A percentile compares a stretch with the other conserved stretches of the same genome.
These are phyloP conservation scores for Melampsora americana DNA, from an alignment of 1,284 basidiomycete genomes.

Conservation along the genomic window DNA sequence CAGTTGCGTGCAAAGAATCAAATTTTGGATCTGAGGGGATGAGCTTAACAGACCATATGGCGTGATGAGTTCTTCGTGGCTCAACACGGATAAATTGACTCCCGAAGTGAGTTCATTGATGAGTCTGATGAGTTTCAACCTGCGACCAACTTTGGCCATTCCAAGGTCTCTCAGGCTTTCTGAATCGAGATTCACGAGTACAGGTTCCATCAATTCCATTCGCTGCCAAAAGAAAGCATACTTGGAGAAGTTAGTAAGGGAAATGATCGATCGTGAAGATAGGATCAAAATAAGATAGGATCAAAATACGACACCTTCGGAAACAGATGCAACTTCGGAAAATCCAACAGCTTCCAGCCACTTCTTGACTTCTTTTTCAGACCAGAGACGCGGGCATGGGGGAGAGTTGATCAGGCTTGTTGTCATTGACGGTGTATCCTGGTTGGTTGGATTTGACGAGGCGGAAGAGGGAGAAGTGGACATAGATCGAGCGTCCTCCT, in stretches of 20 bases:
- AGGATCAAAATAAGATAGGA: not conserved
- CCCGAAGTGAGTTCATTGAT: slow-evolving; percentile 25
- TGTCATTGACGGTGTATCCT: not conserved
- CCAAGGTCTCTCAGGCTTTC: slow-evolving; percentile 37
- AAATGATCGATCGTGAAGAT: not conserved
- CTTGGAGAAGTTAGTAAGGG: not conserved
- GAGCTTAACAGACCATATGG: not conserved
- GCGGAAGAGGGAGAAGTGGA: slow-evolving; percentile 27
- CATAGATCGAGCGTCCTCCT: slow-evolving; percentile 18
- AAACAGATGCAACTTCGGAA: slow-evolving; percentile 18
- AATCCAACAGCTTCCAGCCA: slow-evolving; percentile 35
- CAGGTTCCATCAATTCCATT: slow-evolving; percentile 41
- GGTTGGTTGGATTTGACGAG: slow-evolving; percentile 8
- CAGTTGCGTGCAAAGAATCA: not conserved
- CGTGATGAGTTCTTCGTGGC: not conserved
- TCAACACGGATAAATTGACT: not conserved
- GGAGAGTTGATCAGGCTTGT: slow-evolving; percentile 19
- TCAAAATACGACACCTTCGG: slow-evolving; percentile 16
- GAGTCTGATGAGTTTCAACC: slow-evolving; percentile 32
- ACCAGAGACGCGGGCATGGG: slow-evolving; percentile 16
- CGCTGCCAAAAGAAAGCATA: slow-evolving; percentile 5
- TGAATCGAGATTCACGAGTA: slow-evolving; percentile 33
- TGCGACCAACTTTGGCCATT: slow-evolving; percentile 34
- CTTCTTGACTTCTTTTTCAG: slow-evolving; percentile 28
- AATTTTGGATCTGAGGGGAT: too few relatives aligned